Conservation (phyloP, 345 rosid genomes). For the Eucalyptus marginata region DNA sequence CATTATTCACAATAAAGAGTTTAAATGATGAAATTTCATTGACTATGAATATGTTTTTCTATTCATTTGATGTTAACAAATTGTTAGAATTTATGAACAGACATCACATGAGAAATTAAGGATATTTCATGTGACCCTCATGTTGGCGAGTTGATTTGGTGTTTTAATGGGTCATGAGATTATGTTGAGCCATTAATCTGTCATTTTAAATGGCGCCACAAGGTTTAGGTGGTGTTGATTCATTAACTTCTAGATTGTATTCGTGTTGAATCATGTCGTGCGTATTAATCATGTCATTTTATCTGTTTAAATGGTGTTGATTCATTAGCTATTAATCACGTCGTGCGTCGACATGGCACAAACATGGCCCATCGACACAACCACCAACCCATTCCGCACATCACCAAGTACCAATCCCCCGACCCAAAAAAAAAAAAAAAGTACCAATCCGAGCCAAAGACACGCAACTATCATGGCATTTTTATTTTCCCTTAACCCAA, state of each 20-base stretch:
- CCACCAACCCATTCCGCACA: too few relatives aligned
- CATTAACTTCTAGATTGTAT: rapidly evolving
- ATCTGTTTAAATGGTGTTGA: too few relatives aligned
- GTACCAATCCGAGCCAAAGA: not conserved
- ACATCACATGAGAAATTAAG: not conserved
- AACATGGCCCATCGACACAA: too few relatives aligned
- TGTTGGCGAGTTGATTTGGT: rapidly evolving
- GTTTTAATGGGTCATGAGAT: not conserved
- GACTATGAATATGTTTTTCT: not conserved
- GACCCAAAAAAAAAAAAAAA: too few relatives aligned
- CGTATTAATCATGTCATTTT: too few relatives aligned
- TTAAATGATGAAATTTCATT: not conserved
- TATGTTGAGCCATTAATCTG: not conserved
- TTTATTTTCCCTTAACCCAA: not conserved
- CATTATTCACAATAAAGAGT: not conserved
- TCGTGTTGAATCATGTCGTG: rapidly evolving
- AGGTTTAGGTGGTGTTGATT: rapidly evolving
- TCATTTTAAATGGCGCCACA: rapidly evolving
- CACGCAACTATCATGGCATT: not conserved
- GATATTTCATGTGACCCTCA: not conserved
- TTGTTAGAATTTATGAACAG: not conserved
- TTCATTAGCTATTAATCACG: not conserved
- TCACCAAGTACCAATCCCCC: too few relatives aligned
- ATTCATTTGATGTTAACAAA: not conserved
- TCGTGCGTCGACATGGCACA: not conserved